Conservation (phyloP, 805 yeast species). For the Metschnikowia colocasiae region DNA sequence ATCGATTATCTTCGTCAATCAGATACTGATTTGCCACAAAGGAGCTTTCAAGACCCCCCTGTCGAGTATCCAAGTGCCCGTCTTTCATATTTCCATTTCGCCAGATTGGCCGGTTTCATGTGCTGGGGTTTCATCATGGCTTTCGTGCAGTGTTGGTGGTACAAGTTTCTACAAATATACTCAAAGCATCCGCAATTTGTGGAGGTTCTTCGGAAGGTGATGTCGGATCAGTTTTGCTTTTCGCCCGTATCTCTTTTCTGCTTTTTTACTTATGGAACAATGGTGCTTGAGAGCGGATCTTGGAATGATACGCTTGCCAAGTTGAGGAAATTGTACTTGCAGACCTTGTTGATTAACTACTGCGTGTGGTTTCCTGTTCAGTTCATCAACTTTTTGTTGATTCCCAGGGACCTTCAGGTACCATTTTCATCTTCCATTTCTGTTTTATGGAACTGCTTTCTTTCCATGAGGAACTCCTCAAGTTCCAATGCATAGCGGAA, state of each 20-base stretch:
- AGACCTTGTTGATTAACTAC: slow-evolving; percentile 64
- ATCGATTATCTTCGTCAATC: slow-evolving; percentile 34
- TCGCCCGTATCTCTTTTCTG: slow-evolving; percentile 81
- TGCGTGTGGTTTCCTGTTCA: slow-evolving; percentile 84
- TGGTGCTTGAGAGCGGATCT: slow-evolving; percentile 73
- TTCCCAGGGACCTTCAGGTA: slow-evolving; percentile 75
- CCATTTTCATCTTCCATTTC: slow-evolving; percentile 86
- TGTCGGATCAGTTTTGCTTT: slow-evolving; percentile 85
- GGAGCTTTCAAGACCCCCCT: not conserved
- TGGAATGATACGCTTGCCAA: slow-evolving; percentile 60
- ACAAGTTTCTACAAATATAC: slow-evolving; percentile 75
- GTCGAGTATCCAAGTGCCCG: slow-evolving; percentile 1
- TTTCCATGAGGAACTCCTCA: slow-evolving; percentile 68
- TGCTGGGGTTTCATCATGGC: slow-evolving; percentile 85
- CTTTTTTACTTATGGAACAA: slow-evolving; percentile 81
- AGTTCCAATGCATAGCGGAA: not conserved
- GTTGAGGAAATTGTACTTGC: slow-evolving; percentile 60
- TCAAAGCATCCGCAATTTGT: slow-evolving; percentile 79
- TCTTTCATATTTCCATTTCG: slow-evolving; percentile 53
- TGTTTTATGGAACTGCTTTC: slow-evolving; percentile 90
- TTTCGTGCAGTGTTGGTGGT: slow-evolving; percentile 86
- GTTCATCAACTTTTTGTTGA: slow-evolving; percentile 64
- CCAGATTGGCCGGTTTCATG: slow-evolving; percentile 73
- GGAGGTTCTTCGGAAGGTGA: slow-evolving; percentile 78
- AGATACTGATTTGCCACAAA: slow-evolving; percentile 12